phyloP scores from a whole-genome alignment of 2,329 filamentous ascomycete species.

The Mariannaea elegans region DNA sequence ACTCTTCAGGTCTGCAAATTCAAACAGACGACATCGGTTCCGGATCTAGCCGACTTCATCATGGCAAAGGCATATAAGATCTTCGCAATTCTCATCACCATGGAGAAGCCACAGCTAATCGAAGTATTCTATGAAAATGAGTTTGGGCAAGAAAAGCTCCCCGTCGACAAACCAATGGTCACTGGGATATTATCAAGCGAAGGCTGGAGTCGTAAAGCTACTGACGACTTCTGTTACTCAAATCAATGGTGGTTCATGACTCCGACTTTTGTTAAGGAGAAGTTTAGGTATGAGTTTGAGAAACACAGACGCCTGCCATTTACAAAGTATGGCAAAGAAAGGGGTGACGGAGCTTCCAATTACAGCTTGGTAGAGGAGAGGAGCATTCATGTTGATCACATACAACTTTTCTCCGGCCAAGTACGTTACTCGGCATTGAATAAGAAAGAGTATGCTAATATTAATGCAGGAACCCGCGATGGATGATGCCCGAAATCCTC shows the following conservation, averaged over 20 bases:
- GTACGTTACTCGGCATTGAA: background rate
- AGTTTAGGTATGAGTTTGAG: slow-evolving; percentile 4
- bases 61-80: background rate
- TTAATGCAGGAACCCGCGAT: background rate
- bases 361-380: slow-evolving; percentile 8
- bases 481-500: background rate
- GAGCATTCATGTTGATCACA: slow-evolving; percentile 5
- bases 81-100: slow-evolving; percentile 8
- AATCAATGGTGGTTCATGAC: slow-evolving; percentile 14
- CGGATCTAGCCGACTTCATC: background rate
- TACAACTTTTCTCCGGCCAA: background rate
- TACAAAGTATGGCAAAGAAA: background rate
- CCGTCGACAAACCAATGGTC: background rate
- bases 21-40: background rate
- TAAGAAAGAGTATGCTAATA: background rate
- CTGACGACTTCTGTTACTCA: background rate
- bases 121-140: background rate
- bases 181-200: too few species aligned
- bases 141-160: background rate
- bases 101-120: background rate
- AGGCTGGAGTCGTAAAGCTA: background rate
- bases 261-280: background rate
- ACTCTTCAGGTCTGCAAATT: background rate
- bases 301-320: background rate
- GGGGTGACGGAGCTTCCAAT: background rate